These are phyloP conservation scores for Taiwanofungus camphoratus DNA, from an alignment of 1,284 basidiomycete species.

Conservation along the genomic window DNA sequence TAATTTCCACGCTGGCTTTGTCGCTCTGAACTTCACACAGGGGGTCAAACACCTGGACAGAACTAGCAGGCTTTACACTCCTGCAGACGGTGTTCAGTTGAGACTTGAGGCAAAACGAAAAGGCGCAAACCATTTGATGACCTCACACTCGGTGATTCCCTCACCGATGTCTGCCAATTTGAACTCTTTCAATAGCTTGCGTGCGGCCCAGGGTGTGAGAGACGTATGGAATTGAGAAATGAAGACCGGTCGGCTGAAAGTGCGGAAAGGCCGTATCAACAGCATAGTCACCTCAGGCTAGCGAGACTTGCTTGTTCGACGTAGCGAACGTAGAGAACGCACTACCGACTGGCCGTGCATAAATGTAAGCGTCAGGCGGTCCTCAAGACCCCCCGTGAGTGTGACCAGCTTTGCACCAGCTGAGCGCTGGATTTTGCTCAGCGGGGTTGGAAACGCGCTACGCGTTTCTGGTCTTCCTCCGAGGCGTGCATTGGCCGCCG, in stretches of 20 bases:
- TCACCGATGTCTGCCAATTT: constrained; percentile 96
- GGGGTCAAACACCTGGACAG: constrained; percentile 76
- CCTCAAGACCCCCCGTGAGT: too few species aligned
- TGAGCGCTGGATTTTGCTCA: too few species aligned
- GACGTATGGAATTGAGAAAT: constrained; percentile 40
- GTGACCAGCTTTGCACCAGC: too few species aligned
- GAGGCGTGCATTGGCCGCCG: background rate
- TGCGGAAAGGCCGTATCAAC: background rate
- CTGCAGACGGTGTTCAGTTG: constrained; percentile 26
- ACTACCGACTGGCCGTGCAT: too few species aligned
- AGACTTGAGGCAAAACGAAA: constrained; percentile 3
- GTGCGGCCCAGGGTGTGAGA: constrained; percentile 29
- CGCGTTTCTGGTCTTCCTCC: background rate
- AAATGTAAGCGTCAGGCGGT: too few species aligned
- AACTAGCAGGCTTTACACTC: constrained; percentile 55
- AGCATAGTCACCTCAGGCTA: background rate
- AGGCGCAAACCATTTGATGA: constrained; percentile 71
- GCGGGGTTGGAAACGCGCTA: too few species aligned
- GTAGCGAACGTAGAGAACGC: too few species aligned
- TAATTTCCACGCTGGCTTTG: constrained; percentile 93
- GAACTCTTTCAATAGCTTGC: constrained; percentile 61
- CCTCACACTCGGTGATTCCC: constrained; percentile 86
- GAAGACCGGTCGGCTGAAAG: background rate
- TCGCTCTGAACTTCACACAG: constrained; percentile 94
- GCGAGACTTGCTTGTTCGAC: too few species aligned